These are phyloP conservation scores for Ganoderma boninense DNA, from an alignment of 1,284 basidiomycete genomes.

Conservation along the genomic window DNA sequence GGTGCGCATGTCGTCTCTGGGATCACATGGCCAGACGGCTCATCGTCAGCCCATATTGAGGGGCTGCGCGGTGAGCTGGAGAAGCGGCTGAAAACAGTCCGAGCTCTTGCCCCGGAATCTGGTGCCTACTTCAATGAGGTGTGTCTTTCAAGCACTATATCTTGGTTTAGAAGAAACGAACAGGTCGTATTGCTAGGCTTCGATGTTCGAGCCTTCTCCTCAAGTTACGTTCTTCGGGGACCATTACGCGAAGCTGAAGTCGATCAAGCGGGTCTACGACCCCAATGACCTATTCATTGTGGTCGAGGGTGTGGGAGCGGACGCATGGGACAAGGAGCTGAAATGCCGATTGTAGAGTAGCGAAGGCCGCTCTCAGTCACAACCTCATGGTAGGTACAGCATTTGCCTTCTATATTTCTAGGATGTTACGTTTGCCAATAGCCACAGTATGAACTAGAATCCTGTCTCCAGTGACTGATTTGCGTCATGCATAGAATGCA, in stretches of 20 bases:
- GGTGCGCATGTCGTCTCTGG: conserved; percentile 39
- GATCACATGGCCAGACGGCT: conserved; percentile 43
- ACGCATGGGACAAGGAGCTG: conserved; percentile 42
- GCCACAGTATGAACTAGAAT: no score
- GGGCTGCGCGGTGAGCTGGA: conserved; percentile 23
- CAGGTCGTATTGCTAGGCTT: conserved; percentile 41
- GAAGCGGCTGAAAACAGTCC: conserved; percentile 30
- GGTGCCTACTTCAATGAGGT: conserved; percentile 54
- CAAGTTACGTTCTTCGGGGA: conserved; percentile 52
- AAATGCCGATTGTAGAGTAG: conserved; percentile 25
- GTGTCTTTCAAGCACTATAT: conserved; percentile 13
- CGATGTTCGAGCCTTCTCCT: conserved; percentile 47
- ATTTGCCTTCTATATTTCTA: not conserved
- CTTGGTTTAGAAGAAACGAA: not conserved
- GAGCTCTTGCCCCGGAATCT: conserved; percentile 38
- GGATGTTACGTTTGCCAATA: not conserved
- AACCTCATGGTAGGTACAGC: not conserved
- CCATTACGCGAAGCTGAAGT: conserved; percentile 48
- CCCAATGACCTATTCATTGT: conserved; percentile 51
- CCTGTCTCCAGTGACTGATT: no score
- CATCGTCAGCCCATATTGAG: conserved; percentile 36
- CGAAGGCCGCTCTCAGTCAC: no score
- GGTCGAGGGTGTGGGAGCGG: conserved; percentile 52
- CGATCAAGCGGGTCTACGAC: conserved; percentile 54
- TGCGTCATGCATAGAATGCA: no score